Evolutionary conservation across 139 green algal species (phyloP).

Genomic region (Coelastrella sp.): DNA sequence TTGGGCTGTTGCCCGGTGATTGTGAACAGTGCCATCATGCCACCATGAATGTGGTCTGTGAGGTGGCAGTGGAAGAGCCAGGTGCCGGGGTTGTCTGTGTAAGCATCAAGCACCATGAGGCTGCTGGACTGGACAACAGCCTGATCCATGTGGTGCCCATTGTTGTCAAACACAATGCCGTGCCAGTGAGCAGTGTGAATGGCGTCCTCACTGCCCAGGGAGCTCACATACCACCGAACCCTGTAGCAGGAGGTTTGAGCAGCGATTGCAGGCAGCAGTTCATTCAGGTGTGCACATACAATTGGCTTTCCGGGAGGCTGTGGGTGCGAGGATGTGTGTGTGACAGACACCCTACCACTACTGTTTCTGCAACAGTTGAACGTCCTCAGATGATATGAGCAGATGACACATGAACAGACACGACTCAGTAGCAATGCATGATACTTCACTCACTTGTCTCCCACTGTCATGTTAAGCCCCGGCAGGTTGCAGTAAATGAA

Average conservation of each 20-base stretch:
- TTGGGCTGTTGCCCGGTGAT: not conserved
- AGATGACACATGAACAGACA: not conserved
- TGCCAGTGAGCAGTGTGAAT: slow-evolving; percentile 76
- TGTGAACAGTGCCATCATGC: slow-evolving; percentile 58
- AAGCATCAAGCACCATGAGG: slow-evolving; percentile 42
- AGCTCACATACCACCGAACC: slow-evolving; percentile 68
- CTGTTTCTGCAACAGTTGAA: not conserved
- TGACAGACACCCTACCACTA: not conserved
- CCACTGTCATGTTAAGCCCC: slow-evolving; percentile 35
- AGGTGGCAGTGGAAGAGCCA: slow-evolving; percentile 74
- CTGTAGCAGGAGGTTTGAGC: not conserved
- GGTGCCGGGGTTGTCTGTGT: slow-evolving; percentile 61
- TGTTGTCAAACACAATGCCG: slow-evolving; percentile 54
- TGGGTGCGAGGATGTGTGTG: too few species aligned
- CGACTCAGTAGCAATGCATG: not conserved
- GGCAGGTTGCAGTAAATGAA: slow-evolving; percentile 72
- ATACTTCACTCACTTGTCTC: slow-evolving; percentile 47
- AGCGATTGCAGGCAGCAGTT: not conserved
- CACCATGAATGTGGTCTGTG: slow-evolving; percentile 59
- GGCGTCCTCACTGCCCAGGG: slow-evolving; percentile 60
- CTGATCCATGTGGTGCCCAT: slow-evolving; percentile 39
- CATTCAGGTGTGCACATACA: not conserved
- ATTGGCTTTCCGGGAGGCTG: not conserved
- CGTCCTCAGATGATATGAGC: not conserved
- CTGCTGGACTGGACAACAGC: slow-evolving; percentile 29